Conservation (phyloP, 148 eudicot species). For the Camellia granthamiana region DNA sequence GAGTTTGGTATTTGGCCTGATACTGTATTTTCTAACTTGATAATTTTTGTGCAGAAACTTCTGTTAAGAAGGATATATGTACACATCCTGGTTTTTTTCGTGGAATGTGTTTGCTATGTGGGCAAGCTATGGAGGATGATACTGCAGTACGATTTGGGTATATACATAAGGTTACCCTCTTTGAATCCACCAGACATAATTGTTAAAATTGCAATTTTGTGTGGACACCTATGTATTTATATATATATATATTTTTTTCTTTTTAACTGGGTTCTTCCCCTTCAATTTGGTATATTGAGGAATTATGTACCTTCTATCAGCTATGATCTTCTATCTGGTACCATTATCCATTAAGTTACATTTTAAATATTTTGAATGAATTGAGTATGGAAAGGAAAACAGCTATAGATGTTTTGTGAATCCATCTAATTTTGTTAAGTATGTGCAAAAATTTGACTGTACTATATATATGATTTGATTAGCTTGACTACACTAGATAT, state of each 20-base stretch:
- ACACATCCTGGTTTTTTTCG: background rate
- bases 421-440: background rate
- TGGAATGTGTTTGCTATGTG: background rate
- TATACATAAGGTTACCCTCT: conserved; percentile 60
- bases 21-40: background rate
- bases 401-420: background rate
- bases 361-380: no score
- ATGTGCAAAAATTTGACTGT: no score
- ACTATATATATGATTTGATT: no score
- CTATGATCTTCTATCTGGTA: background rate
- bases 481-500: background rate
- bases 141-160: conserved; percentile 65
- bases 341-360: no score
- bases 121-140: conserved; percentile 35
- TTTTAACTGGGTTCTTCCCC: no score
- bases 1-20: conserved; percentile 40
- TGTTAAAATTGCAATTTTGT: background rate
- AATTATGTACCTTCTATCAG: background rate
- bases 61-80: background rate
- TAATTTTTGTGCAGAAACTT: conserved; percentile 9
- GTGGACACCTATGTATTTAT: background rate
- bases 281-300: background rate
- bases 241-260: no score
- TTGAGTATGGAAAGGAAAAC: background rate
- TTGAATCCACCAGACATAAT: background rate